Base-by-base conservation (phyloP, 2,329 filamentous ascomycete genomes). In the Exophiala xenobiotica region DNA sequence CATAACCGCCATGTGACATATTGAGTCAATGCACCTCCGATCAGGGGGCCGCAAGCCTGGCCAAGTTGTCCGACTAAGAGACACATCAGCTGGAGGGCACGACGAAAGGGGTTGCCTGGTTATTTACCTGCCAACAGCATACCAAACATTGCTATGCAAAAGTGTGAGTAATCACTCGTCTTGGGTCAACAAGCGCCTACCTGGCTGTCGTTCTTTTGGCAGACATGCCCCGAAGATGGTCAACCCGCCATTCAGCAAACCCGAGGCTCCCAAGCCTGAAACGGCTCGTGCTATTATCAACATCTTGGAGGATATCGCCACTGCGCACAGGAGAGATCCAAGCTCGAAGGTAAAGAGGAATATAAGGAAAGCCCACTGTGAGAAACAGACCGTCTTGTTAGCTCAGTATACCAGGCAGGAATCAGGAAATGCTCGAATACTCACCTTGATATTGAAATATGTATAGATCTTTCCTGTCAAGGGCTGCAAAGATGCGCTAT, bases 391-490 rank as follows among this genome's bases (percentile, higher is more conserved):
- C n/a, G n/a, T n/a, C n/a, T n/a, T n/a, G n/a, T 35, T 7, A 4
- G n/a, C 27, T 12, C 22, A 39, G 27, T 7, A 35, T 22, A 12
- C 2, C 11, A 9, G 12, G 1, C 7, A 18, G 9, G 16, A 31
- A 27, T 43, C 20, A 19, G 27, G n/a, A 37, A 24, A 20, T 12
- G 22, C 29, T 18, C 20, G 16, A 11, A 9, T 14, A 51, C 50
- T 2, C 18, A 68, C 67, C 61, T 70, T 68, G 9, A 64, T 58
- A 12, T 56, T 68, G 41, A 74, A 72, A 22, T 71, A 64, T 1
- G 63, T 72, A 54, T 79, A 82, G 0, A 81, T 49, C 60, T 75
- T 80, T 1, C 78, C 79, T 0, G 74, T 71, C 18, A 81, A 66
- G 1, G 77, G 77, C 48, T 79, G 77, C 2, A 80, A 60, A n/a